Percentiles rank a stretch among this genome's conserved stretches.
Conservation (phyloP, 176 grass and related monocot species). For the Musa schizocarpa region DNA sequence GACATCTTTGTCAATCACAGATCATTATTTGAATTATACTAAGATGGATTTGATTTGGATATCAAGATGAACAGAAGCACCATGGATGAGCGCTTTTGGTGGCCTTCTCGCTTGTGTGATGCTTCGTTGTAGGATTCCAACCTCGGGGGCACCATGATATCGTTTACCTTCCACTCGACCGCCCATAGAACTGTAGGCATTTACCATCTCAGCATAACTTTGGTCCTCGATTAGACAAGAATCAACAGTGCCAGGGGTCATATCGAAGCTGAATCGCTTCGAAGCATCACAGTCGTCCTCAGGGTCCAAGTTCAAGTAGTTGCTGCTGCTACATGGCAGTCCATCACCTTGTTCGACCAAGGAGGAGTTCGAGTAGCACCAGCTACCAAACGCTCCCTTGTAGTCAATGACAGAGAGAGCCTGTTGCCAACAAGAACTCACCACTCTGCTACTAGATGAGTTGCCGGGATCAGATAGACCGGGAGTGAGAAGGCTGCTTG, state of each 20-base stretch:
- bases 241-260: slow-evolving; percentile 23
- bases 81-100: slow-evolving; percentile 34
- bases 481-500: neutral
- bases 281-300: slow-evolving; percentile 38
- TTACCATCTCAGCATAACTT: slow-evolving; percentile 17
- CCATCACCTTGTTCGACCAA: slow-evolving; percentile 28
- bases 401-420: neutral
- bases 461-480: slow-evolving; percentile 11
- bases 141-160: slow-evolving; percentile 31
- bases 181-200: slow-evolving; percentile 13
- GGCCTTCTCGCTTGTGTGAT: slow-evolving; percentile 23
- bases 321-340: neutral
- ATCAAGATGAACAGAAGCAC: slow-evolving; percentile 9
- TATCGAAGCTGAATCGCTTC: slow-evolving; percentile 29
- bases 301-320: neutral
- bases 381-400: neutral
- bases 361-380: slow-evolving; percentile 26
- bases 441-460: neutral
- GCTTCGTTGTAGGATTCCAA: slow-evolving; percentile 21
- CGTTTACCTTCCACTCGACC: slow-evolving; percentile 14
- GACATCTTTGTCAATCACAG: no score
- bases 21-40: no score
- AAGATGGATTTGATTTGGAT: neutral
- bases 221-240: slow-evolving; percentile 20
- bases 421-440: neutral